These are phyloP conservation scores for Austroboletus festivus DNA, from an alignment of 768 basidiomycete genomes.

Conservation along the genomic window DNA sequence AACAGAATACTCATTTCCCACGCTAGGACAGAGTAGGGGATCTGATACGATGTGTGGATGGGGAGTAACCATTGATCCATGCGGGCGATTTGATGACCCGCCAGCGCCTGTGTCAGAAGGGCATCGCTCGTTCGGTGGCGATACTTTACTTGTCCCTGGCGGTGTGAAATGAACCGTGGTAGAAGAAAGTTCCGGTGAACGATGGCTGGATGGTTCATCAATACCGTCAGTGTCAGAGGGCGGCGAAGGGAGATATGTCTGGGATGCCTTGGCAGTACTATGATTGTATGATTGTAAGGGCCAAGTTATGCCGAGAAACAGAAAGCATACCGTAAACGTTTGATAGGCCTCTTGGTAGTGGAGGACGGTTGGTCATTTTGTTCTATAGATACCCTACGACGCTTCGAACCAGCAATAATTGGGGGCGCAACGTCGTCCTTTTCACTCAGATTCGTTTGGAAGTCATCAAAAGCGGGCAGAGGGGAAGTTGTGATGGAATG, in stretches of 20 bases:
- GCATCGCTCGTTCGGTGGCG: slow-evolving; percentile 36
- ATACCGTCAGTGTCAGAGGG: slow-evolving; percentile 5
- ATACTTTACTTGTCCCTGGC: not conserved
- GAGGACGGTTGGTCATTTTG: not conserved
- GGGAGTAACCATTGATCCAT: slow-evolving; percentile 12
- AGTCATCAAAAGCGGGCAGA: slow-evolving; percentile 3
- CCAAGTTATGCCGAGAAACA: accelerated
- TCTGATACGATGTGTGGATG: slow-evolving; percentile 31
- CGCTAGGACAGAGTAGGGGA: slow-evolving; percentile 22
- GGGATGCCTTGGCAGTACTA: slow-evolving; percentile 1
- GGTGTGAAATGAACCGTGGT: not conserved
- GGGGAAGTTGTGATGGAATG: slow-evolving; percentile 9
- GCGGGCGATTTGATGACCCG: slow-evolving; percentile 27
- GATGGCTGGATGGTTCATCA: not conserved
- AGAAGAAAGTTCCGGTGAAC: not conserved
- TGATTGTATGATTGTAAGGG: not conserved
- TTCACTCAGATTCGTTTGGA: slow-evolving; percentile 11
- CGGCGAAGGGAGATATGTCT: slow-evolving; percentile 21
- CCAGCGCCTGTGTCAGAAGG: slow-evolving; percentile 31
- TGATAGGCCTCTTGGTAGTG: slow-evolving; percentile 6
- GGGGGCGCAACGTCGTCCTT: slow-evolving; percentile 13
- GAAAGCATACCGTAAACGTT: slow-evolving; percentile 24
- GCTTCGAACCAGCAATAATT: slow-evolving; percentile 6
- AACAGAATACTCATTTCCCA: slow-evolving; percentile 20
- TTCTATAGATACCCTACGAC: slow-evolving; percentile 18